These are phyloP conservation scores for Tephrocybe sp. DNA, from an alignment of 768 basidiomycete genomes.

Conservation along the genomic window DNA sequence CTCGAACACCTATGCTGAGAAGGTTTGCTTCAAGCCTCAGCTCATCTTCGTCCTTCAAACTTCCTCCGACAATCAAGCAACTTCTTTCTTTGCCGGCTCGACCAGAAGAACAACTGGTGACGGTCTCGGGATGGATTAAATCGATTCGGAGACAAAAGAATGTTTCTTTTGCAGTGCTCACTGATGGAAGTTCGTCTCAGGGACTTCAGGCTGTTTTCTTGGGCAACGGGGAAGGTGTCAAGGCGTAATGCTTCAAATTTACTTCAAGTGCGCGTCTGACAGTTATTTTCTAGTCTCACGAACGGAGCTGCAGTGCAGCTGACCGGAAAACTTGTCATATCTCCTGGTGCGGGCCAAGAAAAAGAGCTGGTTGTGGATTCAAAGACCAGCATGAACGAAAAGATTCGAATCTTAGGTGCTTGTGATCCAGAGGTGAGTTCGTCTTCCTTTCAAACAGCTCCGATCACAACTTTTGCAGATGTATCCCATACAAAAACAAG, in stretches of 20 bases:
- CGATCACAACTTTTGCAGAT: conserved; percentile 37
- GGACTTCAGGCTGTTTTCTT: conserved; percentile 79
- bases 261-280: background rate
- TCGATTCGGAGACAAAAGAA: conserved; percentile 86
- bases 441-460: background rate
- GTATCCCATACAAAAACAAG: conserved; percentile 93
- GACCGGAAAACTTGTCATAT: conserved; percentile 41
- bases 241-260: conserved; percentile 17
- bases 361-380: conserved; percentile 49
- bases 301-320: conserved; percentile 23
- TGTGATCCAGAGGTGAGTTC: conserved; percentile 46
- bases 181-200: conserved; percentile 74
- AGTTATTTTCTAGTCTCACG: conserved; percentile 17
- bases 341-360: conserved; percentile 45
- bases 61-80: conserved; percentile 18
- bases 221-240: conserved; percentile 31
- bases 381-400: conserved; percentile 12
- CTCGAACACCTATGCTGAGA: no score
- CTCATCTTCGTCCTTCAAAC: conserved; percentile 11
- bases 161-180: conserved; percentile 80
- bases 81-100: conserved; percentile 7
- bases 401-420: conserved; percentile 41
- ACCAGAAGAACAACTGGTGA: conserved; percentile 21
- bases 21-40: conserved; percentile 12
- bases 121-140: conserved; percentile 83